These are phyloP conservation scores for Penstemon newberryi DNA, from an alignment of 257 asterid species.

Conservation along the genomic window DNA sequence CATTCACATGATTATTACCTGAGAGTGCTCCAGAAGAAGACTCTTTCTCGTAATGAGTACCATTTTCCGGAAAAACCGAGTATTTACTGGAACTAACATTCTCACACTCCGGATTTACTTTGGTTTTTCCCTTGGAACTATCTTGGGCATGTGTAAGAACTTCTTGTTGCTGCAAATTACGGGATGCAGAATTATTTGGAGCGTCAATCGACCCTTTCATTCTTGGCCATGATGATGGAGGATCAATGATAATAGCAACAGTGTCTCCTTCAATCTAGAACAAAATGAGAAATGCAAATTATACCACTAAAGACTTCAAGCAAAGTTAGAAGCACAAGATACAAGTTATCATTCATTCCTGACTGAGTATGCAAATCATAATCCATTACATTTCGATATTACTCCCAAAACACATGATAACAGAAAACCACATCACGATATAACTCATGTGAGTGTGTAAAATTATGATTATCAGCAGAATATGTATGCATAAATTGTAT, in stretches of 20 bases:
- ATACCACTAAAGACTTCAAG: background rate
- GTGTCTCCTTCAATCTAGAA: slow-evolving; percentile 82
- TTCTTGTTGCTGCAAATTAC: slow-evolving; percentile 32
- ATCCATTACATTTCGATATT: background rate
- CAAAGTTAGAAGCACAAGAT: slow-evolving; percentile 14
- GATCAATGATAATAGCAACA: slow-evolving; percentile 74
- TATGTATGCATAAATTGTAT: background rate
- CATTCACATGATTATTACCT: slow-evolving; percentile 22
- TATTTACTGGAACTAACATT: slow-evolving; percentile 27
- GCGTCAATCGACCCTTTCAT: slow-evolving; percentile 49
- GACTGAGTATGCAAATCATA: background rate
- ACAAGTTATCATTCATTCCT: slow-evolving; percentile 2
- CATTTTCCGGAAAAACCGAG: slow-evolving; percentile 22
- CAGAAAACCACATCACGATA: too few relatives aligned
- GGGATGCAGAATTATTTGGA: slow-evolving; percentile 32
- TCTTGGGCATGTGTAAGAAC: slow-evolving; percentile 29
- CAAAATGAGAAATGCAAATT: slow-evolving; percentile 23
- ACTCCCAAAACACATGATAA: background rate
- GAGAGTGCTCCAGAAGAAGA: slow-evolving; percentile 34
- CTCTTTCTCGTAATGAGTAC: slow-evolving; percentile 23
- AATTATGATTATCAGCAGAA: background rate
- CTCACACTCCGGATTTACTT: slow-evolving; percentile 33
- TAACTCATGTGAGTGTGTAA: too few relatives aligned
- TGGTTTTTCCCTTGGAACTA: slow-evolving; percentile 46
- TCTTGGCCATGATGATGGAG: slow-evolving; percentile 61